phyloP scores from a whole-genome alignment of 345 rosid species.

The Eucalyptus regnans region DNA sequence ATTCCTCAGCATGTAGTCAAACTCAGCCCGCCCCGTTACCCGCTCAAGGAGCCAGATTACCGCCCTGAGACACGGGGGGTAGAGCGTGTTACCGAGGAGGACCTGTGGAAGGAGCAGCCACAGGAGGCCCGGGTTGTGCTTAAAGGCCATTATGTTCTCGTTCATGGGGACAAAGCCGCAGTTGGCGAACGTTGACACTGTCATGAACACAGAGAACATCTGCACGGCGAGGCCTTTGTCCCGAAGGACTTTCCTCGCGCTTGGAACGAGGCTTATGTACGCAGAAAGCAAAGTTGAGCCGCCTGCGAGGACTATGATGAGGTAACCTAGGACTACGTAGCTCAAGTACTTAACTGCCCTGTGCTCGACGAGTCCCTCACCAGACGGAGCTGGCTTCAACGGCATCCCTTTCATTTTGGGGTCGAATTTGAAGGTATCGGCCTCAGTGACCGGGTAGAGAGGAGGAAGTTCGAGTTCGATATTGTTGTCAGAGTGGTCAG shows the following conservation, averaged over 20 bases:
- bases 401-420: neutral
- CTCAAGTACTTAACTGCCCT: constrained; percentile 1
- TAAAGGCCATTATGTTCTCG: constrained; percentile 61
- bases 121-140: constrained; percentile 36
- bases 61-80: constrained; percentile 21
- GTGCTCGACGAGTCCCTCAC: neutral
- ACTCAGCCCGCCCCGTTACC: constrained; percentile 11
- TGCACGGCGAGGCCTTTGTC: constrained; percentile 10
- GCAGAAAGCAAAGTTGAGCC: constrained; percentile 22
- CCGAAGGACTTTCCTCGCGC: constrained; percentile 25
- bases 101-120: constrained; percentile 33
- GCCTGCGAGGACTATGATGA: constrained; percentile 8
- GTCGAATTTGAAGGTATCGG: neutral
- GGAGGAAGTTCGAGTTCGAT: neutral
- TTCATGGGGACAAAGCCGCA: constrained; percentile 63
- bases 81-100: constrained; percentile 49
- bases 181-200: constrained; percentile 39
- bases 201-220: constrained; percentile 42
- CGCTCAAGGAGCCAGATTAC: constrained; percentile 27
- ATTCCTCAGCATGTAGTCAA: constrained; percentile 22
- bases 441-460: neutral
- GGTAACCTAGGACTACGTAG: constrained; percentile 28
- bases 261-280: constrained; percentile 20
- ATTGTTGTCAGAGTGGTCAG: neutral
- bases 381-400: neutral